Conservation (phyloP, 805 yeast genomes). For the Candida ponderosae region DNA sequence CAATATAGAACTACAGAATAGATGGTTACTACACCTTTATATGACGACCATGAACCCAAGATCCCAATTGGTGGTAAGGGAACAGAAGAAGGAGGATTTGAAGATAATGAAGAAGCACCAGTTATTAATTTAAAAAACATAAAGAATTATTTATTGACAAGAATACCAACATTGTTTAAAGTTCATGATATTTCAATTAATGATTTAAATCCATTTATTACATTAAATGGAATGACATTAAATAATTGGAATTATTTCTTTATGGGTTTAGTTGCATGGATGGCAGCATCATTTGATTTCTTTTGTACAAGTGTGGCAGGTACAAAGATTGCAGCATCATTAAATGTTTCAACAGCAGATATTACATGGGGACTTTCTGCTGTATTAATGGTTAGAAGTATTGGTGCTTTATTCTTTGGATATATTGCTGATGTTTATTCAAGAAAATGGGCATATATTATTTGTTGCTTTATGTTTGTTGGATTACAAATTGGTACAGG, state of each 20-base stretch:
- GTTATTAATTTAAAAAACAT: slow-evolving; percentile 7
- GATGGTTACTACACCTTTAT: neutral
- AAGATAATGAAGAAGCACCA: slow-evolving; percentile 4
- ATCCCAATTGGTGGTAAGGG: neutral
- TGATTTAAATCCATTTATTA: slow-evolving; percentile 36
- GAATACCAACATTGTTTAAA: slow-evolving; percentile 18
- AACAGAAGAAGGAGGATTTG: neutral
- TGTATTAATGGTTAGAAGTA: slow-evolving; percentile 60
- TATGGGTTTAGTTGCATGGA: slow-evolving; percentile 60
- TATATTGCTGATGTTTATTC: slow-evolving; percentile 53
- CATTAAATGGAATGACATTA: slow-evolving; percentile 27
- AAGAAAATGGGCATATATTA: slow-evolving; percentile 51
- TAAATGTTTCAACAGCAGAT: slow-evolving; percentile 36
- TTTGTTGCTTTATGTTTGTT: slow-evolving; percentile 38
- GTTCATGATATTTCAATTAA: slow-evolving; percentile 13
- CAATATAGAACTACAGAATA: too few species aligned
- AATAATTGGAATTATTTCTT: slow-evolving; percentile 50
- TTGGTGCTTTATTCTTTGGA: slow-evolving; percentile 60
- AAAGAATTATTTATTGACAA: slow-evolving; percentile 12
- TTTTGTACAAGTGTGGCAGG: slow-evolving; percentile 56
- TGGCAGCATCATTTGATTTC: slow-evolving; percentile 68
- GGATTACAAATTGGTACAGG: slow-evolving; percentile 58
- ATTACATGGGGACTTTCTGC: slow-evolving; percentile 71
- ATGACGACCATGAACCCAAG: neutral
- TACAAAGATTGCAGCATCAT: slow-evolving; percentile 40